Evolutionary conservation across 2,329 filamentous ascomycete genomes (phyloP).

Genomic region (Phialophora tarda): DNA sequence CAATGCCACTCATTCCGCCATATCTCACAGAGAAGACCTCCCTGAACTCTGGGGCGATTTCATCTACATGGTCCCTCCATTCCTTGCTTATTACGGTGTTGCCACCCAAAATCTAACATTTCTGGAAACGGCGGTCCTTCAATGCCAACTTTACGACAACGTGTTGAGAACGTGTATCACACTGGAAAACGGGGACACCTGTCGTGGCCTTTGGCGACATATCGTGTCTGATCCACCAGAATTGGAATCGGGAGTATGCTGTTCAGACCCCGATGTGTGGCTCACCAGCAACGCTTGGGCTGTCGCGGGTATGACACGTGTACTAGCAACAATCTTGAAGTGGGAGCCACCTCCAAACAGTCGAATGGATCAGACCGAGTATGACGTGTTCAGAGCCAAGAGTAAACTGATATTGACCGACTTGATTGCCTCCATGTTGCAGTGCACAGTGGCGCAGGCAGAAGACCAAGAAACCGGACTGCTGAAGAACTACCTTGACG

Average conservation of each 20-base stretch:
- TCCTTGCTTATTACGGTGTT: slow-evolving; percentile 55
- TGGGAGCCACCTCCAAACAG: slow-evolving; percentile 40
- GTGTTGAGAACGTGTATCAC: slow-evolving; percentile 44
- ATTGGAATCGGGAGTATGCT: slow-evolving; percentile 53
- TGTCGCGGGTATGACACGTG: slow-evolving; percentile 54
- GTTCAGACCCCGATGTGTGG: slow-evolving; percentile 42
- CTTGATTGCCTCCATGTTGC: slow-evolving; percentile 48
- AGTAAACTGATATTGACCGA: slow-evolving; percentile 42
- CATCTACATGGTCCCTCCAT: slow-evolving; percentile 58
- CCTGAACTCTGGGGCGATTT: slow-evolving; percentile 58
- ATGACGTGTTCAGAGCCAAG: slow-evolving; percentile 23
- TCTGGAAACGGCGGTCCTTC: slow-evolving; percentile 47
- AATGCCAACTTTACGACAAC: slow-evolving; percentile 52
- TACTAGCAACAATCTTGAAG: slow-evolving; percentile 49
- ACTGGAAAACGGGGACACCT: slow-evolving; percentile 23
- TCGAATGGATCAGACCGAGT: slow-evolving; percentile 33
- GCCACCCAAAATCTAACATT: slow-evolving; percentile 45
- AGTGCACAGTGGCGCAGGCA: slow-evolving; percentile 43
- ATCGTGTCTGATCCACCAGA: slow-evolving; percentile 48
- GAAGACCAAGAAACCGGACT: slow-evolving; percentile 38
- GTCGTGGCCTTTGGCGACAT: slow-evolving; percentile 53
- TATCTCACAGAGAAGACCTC: slow-evolving; percentile 53
- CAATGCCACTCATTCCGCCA: slow-evolving; percentile 46
- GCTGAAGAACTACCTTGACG: slow-evolving; percentile 56
- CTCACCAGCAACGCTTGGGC: slow-evolving; percentile 55